Evolutionary conservation across 176 grass and related monocot species (phyloP).

Genomic region (Luzula sylvatica): DNA sequence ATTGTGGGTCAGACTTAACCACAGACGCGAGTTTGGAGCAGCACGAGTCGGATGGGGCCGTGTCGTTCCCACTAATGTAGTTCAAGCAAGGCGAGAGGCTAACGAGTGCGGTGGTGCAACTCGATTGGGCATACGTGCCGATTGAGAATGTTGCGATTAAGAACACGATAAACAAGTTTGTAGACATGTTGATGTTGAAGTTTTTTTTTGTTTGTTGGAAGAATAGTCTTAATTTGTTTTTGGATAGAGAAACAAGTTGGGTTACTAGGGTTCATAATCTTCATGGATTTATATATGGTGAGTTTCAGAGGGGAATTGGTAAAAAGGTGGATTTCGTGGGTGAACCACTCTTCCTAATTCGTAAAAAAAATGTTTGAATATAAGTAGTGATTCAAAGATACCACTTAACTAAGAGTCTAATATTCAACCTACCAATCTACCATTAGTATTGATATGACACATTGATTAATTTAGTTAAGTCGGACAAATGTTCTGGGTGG

Average conservation of each 20-base stretch:
- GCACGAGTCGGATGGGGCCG: conserved; percentile 37
- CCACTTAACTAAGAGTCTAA: too few species aligned
- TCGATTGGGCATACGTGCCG: conserved; percentile 40
- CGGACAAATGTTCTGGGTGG: background rate
- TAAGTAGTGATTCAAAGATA: background rate
- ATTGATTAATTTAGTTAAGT: too few species aligned
- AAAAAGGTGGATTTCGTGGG: conserved; percentile 12
- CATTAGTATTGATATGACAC: too few species aligned
- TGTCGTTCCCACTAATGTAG: conserved; percentile 67
- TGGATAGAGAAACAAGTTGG: background rate
- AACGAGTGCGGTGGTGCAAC: conserved; percentile 42
- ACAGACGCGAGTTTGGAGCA: conserved; percentile 49
- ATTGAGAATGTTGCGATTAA: background rate
- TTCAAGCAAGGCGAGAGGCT: conserved; percentile 65
- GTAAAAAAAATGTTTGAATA: conserved; percentile 17
- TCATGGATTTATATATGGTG: background rate
- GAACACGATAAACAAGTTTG: background rate
- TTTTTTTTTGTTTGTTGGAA: background rate
- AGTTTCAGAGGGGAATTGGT: background rate
- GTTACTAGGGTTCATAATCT: too few species aligned
- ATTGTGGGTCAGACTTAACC: conserved; percentile 48
- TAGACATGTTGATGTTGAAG: conserved; percentile 10
- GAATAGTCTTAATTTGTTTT: conserved; percentile 1
- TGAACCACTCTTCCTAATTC: conserved; percentile 44
- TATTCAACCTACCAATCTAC: too few species aligned